Evolutionary conservation across 495 filamentous ascomycete genomes (phyloP).

Genomic region (Aspergillus saccharolyticus): DNA sequence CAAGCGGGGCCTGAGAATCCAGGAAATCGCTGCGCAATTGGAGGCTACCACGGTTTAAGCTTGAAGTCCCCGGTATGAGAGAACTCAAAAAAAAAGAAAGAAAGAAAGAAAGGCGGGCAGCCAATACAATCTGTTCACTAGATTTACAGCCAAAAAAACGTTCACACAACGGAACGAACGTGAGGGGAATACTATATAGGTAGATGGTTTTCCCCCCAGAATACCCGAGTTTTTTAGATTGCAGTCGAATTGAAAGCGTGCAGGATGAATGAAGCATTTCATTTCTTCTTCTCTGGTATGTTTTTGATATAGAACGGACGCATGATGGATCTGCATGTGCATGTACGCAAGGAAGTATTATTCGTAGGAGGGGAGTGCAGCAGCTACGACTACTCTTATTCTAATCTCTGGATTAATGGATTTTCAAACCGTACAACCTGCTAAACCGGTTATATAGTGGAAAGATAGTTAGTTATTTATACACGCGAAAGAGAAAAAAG

Average conservation of each 20-base stretch:
- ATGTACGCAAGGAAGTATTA: too few species aligned
- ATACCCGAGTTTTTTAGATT: conserved; percentile 10
- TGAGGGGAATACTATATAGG: too few species aligned
- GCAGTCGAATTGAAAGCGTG: conserved; percentile 9
- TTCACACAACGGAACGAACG: too few species aligned
- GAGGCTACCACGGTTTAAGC: conserved; percentile 33
- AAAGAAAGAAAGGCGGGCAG: neutral
- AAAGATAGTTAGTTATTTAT: neutral
- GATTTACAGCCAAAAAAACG: neutral
- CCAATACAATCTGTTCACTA: neutral
- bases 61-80: neutral
- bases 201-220: too few species aligned
- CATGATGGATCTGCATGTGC: too few species aligned
- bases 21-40: conserved; percentile 19
- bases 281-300: neutral
- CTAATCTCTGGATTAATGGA: too few species aligned
- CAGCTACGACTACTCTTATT: too few species aligned
- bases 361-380: too few species aligned
- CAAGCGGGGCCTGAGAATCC: neutral
- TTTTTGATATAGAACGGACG: neutral
- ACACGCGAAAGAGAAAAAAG: neutral
- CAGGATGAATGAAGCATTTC: conserved; percentile 3
- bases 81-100: neutral
- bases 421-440: too few species aligned
- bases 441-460: neutral